Evolutionary conservation across 805 yeast genomes (phyloP).

Genomic region (Saturnispora sekii): DNA sequence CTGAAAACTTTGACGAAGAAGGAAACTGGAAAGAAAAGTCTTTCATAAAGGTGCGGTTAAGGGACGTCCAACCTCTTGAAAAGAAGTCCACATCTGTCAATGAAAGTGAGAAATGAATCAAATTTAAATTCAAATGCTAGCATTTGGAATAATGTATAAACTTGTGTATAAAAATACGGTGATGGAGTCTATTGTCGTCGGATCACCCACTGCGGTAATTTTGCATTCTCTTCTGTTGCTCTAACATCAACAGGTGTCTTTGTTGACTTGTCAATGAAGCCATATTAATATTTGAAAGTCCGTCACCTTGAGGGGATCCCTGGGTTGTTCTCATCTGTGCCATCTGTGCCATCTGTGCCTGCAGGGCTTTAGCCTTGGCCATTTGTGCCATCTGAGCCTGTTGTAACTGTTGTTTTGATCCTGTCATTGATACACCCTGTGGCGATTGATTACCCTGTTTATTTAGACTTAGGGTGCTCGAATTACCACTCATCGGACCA

Average conservation of each 20-base stretch:
- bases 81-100: constrained; percentile 28
- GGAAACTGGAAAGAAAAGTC: constrained; percentile 30
- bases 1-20: constrained; percentile 29
- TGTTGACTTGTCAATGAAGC: constrained; percentile 6
- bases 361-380: constrained; percentile 18
- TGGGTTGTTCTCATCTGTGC: background rate
- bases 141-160: no score
- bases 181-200: no score
- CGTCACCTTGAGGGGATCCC: background rate
- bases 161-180: background rate
- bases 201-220: constrained; percentile 1
- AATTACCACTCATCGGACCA: constrained; percentile 1
- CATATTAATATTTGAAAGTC: constrained; percentile 1
- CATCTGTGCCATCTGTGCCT: constrained; percentile 8
- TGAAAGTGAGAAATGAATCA: constrained; percentile 8
- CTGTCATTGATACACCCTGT: background rate
- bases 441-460: constrained; percentile 6
- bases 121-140: no score
- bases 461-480: constrained; percentile 5
- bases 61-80: constrained; percentile 30
- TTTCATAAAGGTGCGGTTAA: constrained; percentile 27
- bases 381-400: constrained; percentile 13
- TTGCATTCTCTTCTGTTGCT: constrained; percentile 9
- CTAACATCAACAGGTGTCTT: constrained; percentile 5
- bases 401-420: constrained; percentile 9